Percentiles rank a stretch among this genome's conserved stretches.
These are phyloP conservation scores for Amoebophrya sp. DNA, from an alignment of 169 alveolate genomes.

Conservation along the genomic window DNA sequence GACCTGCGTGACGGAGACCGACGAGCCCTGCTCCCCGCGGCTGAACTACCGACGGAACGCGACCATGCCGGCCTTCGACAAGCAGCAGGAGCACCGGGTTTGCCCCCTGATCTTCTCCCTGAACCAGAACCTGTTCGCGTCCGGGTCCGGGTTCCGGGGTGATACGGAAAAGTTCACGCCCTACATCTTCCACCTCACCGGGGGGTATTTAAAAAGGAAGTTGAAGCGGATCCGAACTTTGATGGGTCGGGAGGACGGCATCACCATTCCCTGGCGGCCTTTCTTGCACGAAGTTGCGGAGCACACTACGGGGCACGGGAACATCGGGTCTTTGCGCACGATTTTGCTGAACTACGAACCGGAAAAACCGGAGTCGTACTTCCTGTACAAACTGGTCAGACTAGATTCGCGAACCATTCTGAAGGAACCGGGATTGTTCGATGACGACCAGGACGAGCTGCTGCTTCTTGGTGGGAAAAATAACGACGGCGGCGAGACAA, in stretches of 20 bases:
- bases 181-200: conserved; percentile 6
- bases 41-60: neutral
- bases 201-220: neutral
- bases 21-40: neutral
- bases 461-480: too few species aligned
- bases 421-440: too few species aligned
- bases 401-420: too few species aligned
- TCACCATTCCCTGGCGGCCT: too few species aligned
- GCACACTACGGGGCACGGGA: too few species aligned
- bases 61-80: neutral
- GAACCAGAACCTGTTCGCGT: neutral
- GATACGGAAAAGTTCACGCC: conserved; percentile 16
- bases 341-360: too few species aligned
- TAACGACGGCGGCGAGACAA: too few species aligned
- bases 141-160: neutral
- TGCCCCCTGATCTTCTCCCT: neutral
- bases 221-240: neutral
- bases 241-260: neutral
- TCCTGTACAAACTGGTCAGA: too few species aligned
- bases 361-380: too few species aligned
- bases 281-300: too few species aligned
- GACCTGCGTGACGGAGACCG: neutral
- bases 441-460: too few species aligned
- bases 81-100: neutral
- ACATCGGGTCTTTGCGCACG: too few species aligned